These are phyloP conservation scores for Lepidium africanum DNA, from an alignment of 345 rosid species.

Conservation along the genomic window DNA sequence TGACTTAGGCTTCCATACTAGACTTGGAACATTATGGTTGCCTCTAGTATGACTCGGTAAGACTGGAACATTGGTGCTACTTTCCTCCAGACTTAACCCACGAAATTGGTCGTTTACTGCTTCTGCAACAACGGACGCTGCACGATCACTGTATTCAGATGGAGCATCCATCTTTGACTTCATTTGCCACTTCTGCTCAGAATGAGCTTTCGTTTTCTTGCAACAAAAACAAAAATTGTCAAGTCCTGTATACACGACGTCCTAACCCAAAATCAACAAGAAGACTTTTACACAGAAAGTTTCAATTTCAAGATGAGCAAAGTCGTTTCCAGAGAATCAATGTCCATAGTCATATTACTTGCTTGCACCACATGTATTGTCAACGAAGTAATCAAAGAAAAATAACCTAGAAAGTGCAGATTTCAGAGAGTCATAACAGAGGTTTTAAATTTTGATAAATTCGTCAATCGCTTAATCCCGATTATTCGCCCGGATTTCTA, in stretches of 20 bases:
- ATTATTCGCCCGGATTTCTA: neutral
- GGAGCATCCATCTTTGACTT: slow-evolving; percentile 16
- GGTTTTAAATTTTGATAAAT: neutral
- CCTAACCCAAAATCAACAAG: neutral
- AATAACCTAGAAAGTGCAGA: neutral
- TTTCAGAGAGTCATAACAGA: neutral
- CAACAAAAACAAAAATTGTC: neutral
- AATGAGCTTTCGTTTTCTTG: slow-evolving; percentile 31
- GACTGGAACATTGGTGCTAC: slow-evolving; percentile 12
- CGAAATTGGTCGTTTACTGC: slow-evolving; percentile 35
- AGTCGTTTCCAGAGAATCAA: neutral
- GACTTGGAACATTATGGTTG: slow-evolving; percentile 25
- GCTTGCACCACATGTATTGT: neutral
- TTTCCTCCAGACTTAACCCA: slow-evolving; percentile 44
- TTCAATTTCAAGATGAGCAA: neutral
- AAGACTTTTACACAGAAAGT: neutral
- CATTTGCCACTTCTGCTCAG: slow-evolving; percentile 32
- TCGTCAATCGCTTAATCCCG: neutral
- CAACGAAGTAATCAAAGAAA: neutral
- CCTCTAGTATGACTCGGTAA: slow-evolving; percentile 13
- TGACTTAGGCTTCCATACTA: slow-evolving; percentile 47
- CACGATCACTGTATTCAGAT: slow-evolving; percentile 21
- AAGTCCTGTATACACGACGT: neutral
- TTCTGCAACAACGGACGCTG: slow-evolving; percentile 27
- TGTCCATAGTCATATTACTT: neutral